Evolutionary conservation across 1,284 basidiomycete species (phyloP), one percentile per base, ranked within the genome.

Genomic region (Xerocomus minutiporus): DNA sequence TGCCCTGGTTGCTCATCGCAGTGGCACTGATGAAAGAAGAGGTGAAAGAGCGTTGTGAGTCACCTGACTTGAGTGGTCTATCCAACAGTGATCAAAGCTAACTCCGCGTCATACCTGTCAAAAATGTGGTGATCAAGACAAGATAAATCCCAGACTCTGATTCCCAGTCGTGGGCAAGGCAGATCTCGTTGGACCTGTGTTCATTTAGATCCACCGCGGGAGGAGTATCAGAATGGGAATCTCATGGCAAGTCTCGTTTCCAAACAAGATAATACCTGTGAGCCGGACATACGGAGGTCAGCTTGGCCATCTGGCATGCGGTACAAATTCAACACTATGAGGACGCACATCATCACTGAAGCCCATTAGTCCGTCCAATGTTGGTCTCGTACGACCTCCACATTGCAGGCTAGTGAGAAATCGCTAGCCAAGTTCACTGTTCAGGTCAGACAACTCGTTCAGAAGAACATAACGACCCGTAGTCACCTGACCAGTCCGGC

Each of bases 11-110:
- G 51, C 28, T 48, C 44, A 42, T 46, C 13, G 17, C 35, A 45
- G 52, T 64, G 51, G 60, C 43, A 62, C 57, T 46, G n/a, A 34
- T 44, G 38, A 42, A 12, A 25, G 36, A 44, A 48, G 52, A 48
- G 26, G 36, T 42, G 11, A 48, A 59, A 48, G 58, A 38, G 17
- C 31, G 31, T 31, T 4, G 34, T 41, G 23, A 20, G 23, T 46
- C 50, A 58, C 50, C 54, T 60, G 58, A 55, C 31, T 29, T 8
- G 44, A 45, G 50, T 36, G 20, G 23, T 45, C 32, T 5, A n/a
- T 41, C 25, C 41, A 4, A 50, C 34, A 12, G 35, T 9, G 4
- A 34, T 34, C 11, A 34, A 51, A 50, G 40, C 13, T 38, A 38
- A 50, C 45, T 50, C 54, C 55, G 42, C 51, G 25, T 40, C 36